Evolutionary conservation across 2,329 filamentous ascomycete species (phyloP), one percentile per base, ranked within the genome.

Genomic region (Ilyonectria destructans): DNA sequence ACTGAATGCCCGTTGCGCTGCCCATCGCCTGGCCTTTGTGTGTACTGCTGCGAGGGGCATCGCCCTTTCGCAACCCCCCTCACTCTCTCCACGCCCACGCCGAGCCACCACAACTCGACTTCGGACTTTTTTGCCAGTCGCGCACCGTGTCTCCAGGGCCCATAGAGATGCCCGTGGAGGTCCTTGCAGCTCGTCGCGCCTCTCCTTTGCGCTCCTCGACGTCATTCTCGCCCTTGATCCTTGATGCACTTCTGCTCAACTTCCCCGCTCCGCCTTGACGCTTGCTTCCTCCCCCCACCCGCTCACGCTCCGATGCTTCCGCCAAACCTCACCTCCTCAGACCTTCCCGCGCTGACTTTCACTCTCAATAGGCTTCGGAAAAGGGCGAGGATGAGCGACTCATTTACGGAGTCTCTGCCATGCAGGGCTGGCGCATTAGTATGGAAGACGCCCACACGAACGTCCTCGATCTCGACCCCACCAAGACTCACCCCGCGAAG

Each of bases 371-470:
- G 96, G 88, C 91, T 85, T 99, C 96, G 79, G 91, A 92, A 81
- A 91, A 91, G 80, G 95, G 95, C 84, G 91, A 94, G 85, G 95
- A 98, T 93, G 95, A 97, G 74, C 92, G 94, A 80, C 91, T 97
- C 80, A 85, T 96, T 80, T 99, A 93, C 83, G 96, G 96, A 80
- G 91, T 98, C 74, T 99, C 96, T 74, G 95, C 95, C 84, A 99
- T 99, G 96, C 96, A 99, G 85, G 96, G 96, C 87, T 99, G 96
- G 96, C 93, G 96, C 85, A 98, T 99, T 85, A 97, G 94, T 87
- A 99, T 99, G 96, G 96, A 99, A 83, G 96, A 99, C 82, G 91
- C 96, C 71, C 96, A 99, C 85, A 94, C 93, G 69, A 89, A 93
- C 63, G 86, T 98, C 59, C 92, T 99, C 80, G 94, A 98, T 82